Base-by-base conservation (phyloP, 345 rosid species). In the Linum tenue region DNA sequence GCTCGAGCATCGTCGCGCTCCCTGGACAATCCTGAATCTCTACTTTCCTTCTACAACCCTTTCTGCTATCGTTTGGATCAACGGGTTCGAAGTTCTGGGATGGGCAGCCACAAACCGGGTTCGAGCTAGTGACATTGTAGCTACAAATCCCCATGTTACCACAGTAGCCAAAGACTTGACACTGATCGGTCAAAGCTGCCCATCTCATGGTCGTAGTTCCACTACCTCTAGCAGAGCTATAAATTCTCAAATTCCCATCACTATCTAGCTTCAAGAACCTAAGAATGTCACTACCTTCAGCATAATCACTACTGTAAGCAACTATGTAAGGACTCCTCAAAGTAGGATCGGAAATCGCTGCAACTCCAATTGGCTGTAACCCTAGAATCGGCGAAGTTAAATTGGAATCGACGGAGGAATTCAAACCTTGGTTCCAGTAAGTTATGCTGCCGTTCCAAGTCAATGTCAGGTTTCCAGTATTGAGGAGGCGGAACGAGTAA, bases 221-320 rank as follows among this genome's bases (percentile, higher is more conserved):
- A 71, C 77, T 72, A 39, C 72, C 64, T 66, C 69, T 72, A 58
- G 66, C 64, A 59, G 78, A 64, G 64, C 85, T 82, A 40, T 69
- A 85, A 39, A 84, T 81, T 76, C 78, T 82, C 78, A 88, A 77
- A 62, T 88, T 85, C 48, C 95, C 95, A 78, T 84, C 87, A 60
- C 37, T 39, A 22, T 76, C 91, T 41, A 88, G 70, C 77, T 39
- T 81, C 69, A 88, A 22, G 65, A 81, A 88, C 80, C 91, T 80
- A 70, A 80, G 63, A 36, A 79, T 56, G 69, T 79, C 74, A 59
- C 64, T 61, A 35, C 81, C 84, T 71, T 88, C 88, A 4, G 67
- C 91, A 62, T 70, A 85, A 67, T 85, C 91, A 61, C 70, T 82
- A 64, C 85, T 81, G 61, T 79, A 84, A 50, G 83, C 84, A 51